These are phyloP conservation scores for Microsporum canis DNA, from an alignment of 2,329 filamentous ascomycete genomes.

Conservation along the genomic window DNA sequence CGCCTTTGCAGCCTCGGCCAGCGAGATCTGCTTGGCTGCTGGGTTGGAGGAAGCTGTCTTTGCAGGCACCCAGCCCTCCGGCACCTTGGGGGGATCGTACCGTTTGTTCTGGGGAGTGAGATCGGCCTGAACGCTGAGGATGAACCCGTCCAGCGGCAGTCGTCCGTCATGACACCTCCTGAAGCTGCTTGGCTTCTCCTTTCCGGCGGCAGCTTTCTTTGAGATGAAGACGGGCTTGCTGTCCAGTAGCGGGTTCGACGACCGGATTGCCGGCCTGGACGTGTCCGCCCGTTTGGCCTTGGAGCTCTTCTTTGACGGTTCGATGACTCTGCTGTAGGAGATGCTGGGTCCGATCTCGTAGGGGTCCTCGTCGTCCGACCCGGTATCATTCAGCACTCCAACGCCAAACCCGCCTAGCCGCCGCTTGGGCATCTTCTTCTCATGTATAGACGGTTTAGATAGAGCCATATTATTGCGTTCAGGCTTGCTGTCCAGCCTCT, in stretches of 20 bases:
- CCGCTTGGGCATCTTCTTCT: constrained; percentile 29
- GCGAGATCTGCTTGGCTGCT: constrained; percentile 47
- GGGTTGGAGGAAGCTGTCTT: constrained; percentile 32
- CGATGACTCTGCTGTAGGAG: constrained; percentile 71
- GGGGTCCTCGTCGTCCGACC: constrained; percentile 88
- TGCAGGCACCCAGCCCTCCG: constrained; percentile 57
- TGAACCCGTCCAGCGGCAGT: constrained; percentile 67
- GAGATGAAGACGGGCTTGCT: constrained; percentile 65
- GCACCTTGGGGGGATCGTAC: constrained; percentile 35
- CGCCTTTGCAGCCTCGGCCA: constrained; percentile 64
- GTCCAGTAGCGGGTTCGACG: constrained; percentile 53
- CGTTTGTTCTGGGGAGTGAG: constrained; percentile 28
- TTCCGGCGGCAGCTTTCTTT: constrained; percentile 45
- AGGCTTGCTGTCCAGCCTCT: constrained; percentile 4
- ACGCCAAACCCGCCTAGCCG: constrained; percentile 64
- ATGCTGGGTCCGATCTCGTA: constrained; percentile 88
- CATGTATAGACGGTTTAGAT: constrained; percentile 23
- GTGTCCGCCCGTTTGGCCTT: constrained; percentile 33
- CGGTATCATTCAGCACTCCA: constrained; percentile 80
- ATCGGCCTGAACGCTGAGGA: constrained; percentile 49
- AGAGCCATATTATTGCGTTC: constrained; percentile 22
- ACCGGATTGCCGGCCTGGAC: constrained; percentile 33
- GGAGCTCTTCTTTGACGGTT: constrained; percentile 67
- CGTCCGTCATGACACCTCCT: constrained; percentile 74
- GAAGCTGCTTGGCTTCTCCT: constrained; percentile 34